Percentiles rank a stretch among this genome's conserved stretches.
phyloP scores from a whole-genome alignment of 768 basidiomycete genomes.

The Termitomyces bulborhizus region DNA sequence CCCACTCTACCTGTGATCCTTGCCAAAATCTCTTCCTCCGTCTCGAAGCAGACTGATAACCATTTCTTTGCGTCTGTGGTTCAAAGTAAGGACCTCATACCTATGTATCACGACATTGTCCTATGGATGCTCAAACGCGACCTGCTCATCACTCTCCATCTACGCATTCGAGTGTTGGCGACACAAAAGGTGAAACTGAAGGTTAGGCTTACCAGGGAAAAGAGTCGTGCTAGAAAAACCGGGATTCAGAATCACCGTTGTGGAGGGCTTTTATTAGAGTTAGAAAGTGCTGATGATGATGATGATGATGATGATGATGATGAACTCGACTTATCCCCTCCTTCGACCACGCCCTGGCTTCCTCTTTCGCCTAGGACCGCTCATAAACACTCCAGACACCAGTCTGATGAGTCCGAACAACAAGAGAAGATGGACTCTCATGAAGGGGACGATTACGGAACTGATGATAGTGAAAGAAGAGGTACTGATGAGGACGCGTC shows the following conservation, averaged over 20 bases:
- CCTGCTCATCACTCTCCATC: slow-evolving; percentile 78
- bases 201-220: slow-evolving; percentile 45
- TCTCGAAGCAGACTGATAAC: slow-evolving; percentile 55
- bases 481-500: slow-evolving; percentile 41
- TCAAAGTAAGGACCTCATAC: slow-evolving; percentile 56
- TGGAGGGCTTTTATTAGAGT: slow-evolving; percentile 16
- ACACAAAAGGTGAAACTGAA: slow-evolving; percentile 67
- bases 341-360: slow-evolving; percentile 36
- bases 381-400: slow-evolving; percentile 36
- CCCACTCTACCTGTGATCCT: slow-evolving; percentile 71
- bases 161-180: slow-evolving; percentile 80
- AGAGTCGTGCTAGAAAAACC: slow-evolving; percentile 25
- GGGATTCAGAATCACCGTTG: slow-evolving; percentile 7
- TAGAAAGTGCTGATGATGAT: slow-evolving; percentile 16
- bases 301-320: slow-evolving; percentile 16
- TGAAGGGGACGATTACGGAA: slow-evolving; percentile 27
- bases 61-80: slow-evolving; percentile 83
- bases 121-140: slow-evolving; percentile 89
- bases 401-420: slow-evolving; percentile 40
- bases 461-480: slow-evolving; percentile 26
- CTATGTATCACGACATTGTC: slow-evolving; percentile 75
- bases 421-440: slow-evolving; percentile 34
- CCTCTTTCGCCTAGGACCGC: slow-evolving; percentile 51
- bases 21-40: slow-evolving; percentile 64
- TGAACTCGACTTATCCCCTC: slow-evolving; percentile 13